Base-by-base conservation (phyloP, 225 moss, liverwort and hornwort species). In the Physcomitrellopsis africana region DNA sequence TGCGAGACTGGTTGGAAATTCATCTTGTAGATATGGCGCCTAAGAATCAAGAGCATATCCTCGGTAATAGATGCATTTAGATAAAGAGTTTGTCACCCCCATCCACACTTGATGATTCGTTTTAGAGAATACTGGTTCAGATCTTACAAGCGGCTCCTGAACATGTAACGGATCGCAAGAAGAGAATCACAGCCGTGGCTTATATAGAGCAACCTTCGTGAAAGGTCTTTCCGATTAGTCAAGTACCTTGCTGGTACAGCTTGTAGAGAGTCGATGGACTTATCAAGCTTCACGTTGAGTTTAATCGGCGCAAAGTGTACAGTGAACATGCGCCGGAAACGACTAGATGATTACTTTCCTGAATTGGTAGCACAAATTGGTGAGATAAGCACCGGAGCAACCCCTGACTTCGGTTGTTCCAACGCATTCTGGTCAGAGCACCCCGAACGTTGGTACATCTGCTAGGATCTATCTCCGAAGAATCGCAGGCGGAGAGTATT, bases 101-200 rank as follows among this genome's bases (percentile, higher is more conserved):
- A 37, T 61, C 9, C 43, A 52, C 63, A 59, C 16, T 58, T 65
- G 10, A 18, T 52, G 20, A 26, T 7, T 52, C 37, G 23, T 48
- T 11, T 4, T 5, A 4, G 1, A 7, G 32, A 9, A 23, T 16
- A 41, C 22, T 6, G 19, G 63, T 73, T 73, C 48, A 22, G 20
- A 20, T 45, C 60, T 24, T 47, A 29, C 17, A 22, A 17, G 57
- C 26, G 20, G 19, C 75, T 53, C 53, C 14, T 51, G 70, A 53
- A 65, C 12, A n/a, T 55, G 58, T 49, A 67, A 55, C 54, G 72
- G 26, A 49, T 63, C 47, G 60, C 37, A 48, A 53, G 68, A 72
- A 61, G 9, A 47, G 24, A 11, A 61, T 54, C 29, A 32, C 23
- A 54, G 11, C n/a, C n/a, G 76, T 63, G 23, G 56, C 56, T 17